phyloP scores from a whole-genome alignment of 2,329 filamentous ascomycete genomes.

The Talaromyces pinophilus region DNA sequence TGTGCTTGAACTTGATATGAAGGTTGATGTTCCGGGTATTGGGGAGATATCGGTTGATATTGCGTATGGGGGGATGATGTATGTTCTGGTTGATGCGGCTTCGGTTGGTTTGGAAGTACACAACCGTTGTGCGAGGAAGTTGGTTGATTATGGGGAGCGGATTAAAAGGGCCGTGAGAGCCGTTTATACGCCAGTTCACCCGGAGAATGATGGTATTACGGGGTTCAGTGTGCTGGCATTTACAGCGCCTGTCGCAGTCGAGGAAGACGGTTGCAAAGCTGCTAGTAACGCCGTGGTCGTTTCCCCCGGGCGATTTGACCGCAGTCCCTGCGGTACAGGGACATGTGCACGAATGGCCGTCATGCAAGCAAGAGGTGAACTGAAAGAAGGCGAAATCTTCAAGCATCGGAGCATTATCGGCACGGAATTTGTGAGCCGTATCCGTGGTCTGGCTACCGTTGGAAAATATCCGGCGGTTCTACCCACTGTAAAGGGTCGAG shows the following conservation, averaged over 20 bases:
- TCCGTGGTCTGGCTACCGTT: conserved; percentile 42
- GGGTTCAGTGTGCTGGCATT: conserved; percentile 47
- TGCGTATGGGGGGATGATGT: conserved; percentile 53
- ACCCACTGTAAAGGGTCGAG: conserved; percentile 47
- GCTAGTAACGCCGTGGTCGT: conserved; percentile 49
- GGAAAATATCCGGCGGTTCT: conserved; percentile 45
- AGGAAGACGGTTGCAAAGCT: conserved; percentile 30
- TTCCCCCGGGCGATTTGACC: conserved; percentile 49
- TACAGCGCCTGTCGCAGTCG: conserved; percentile 36
- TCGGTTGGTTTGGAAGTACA: conserved; percentile 33
- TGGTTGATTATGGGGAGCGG: conserved; percentile 48
- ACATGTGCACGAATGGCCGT: conserved; percentile 49
- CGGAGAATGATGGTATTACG: conserved; percentile 45
- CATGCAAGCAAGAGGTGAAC: conserved; percentile 44
- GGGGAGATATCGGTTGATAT: conserved; percentile 47
- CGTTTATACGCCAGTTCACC: conserved; percentile 44
- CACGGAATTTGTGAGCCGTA: conserved; percentile 46
- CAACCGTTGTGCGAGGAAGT: conserved; percentile 20
- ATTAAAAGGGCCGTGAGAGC: conserved; percentile 45
- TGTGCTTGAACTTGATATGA: conserved; percentile 43
- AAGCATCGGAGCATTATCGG: conserved; percentile 47
- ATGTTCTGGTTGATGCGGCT: conserved; percentile 45
- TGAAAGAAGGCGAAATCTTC: conserved; percentile 42
- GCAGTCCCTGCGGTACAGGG: conserved; percentile 52
- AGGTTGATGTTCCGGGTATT: conserved; percentile 45